phyloP scores from a whole-genome alignment of 1,139 yeast genomes.

The Pichia kudriavzevii region DNA sequence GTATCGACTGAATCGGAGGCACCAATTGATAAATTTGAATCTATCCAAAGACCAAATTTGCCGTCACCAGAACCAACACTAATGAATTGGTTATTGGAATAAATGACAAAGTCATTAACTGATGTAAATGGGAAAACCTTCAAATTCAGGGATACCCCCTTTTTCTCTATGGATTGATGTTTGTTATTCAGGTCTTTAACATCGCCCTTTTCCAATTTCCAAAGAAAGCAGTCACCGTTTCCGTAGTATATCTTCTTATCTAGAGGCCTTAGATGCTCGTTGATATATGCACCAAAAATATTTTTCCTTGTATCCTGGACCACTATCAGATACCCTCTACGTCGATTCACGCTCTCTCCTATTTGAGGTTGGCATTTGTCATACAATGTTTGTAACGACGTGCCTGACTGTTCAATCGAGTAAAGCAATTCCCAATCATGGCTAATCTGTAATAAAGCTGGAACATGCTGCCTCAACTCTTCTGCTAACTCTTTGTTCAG shows the following conservation, averaged over 20 bases:
- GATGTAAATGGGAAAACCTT: slow-evolving; percentile 89
- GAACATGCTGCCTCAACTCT: slow-evolving; percentile 65
- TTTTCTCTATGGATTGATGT: slow-evolving; percentile 1
- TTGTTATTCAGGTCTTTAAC: slow-evolving; percentile 16
- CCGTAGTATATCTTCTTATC: slow-evolving; percentile 77
- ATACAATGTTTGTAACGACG: slow-evolving; percentile 74
- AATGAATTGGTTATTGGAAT: slow-evolving; percentile 69
- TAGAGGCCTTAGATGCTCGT: slow-evolving; percentile 64
- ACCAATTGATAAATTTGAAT: slow-evolving; percentile 64
- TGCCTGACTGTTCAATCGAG: slow-evolving; percentile 86
- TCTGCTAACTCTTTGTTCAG: slow-evolving; percentile 57
- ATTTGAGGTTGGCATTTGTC: slow-evolving; percentile 20
- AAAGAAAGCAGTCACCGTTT: slow-evolving; percentile 89
- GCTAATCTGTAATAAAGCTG: slow-evolving; percentile 69
- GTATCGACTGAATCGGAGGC: slow-evolving; percentile 75
- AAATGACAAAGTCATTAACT: slow-evolving; percentile 74
- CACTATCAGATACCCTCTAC: slow-evolving; percentile 66
- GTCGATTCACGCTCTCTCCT: slow-evolving; percentile 26
- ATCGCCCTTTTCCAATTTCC: slow-evolving; percentile 55
- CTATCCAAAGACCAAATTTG: slow-evolving; percentile 87
- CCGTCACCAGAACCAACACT: slow-evolving; percentile 93
- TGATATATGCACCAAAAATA: slow-evolving; percentile 77
- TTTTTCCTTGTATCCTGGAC: slow-evolving; percentile 56
- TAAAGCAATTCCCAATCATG: slow-evolving; percentile 74
- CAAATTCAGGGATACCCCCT: slow-evolving; percentile 29